Percentiles rank a stretch among this genome's conserved stretches.
phyloP scores from a whole-genome alignment of 1,139 yeast species.

The Saccharomyces hybrid region DNA sequence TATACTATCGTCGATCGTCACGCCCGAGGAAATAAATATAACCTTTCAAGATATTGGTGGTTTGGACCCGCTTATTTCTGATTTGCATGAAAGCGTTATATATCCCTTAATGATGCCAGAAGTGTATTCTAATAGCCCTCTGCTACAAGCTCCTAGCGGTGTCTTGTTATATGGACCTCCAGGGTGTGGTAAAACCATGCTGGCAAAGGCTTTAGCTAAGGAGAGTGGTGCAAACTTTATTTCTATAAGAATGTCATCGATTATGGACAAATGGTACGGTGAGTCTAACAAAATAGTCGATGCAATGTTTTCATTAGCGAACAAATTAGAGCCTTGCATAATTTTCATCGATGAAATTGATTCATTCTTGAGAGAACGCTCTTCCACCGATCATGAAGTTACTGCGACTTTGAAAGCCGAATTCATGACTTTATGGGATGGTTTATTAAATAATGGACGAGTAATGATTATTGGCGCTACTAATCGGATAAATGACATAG shows the following conservation, averaged over 20 bases:
- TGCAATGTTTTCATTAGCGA: constrained; percentile 85
- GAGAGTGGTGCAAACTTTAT: constrained; percentile 90
- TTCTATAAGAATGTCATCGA: constrained; percentile 85
- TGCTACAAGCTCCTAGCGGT: constrained; percentile 87
- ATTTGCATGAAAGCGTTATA: constrained; percentile 77
- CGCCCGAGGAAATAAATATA: constrained; percentile 74
- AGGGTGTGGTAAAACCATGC: constrained; percentile 96
- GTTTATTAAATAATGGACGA: constrained; percentile 65
- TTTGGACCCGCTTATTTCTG: constrained; percentile 70
- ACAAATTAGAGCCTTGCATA: constrained; percentile 87
- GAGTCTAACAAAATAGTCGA: constrained; percentile 92
- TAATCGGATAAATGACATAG: constrained; percentile 85
- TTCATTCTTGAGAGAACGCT: constrained; percentile 82
- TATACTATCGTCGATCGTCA: constrained; percentile 67
- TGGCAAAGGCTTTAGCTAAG: constrained; percentile 89
- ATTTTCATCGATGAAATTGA: constrained; percentile 95
- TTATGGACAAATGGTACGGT: constrained; percentile 98
- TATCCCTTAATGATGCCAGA: constrained; percentile 68
- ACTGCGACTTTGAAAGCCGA: constrained; percentile 93
- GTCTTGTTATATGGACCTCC: constrained; percentile 93
- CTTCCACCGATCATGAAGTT: constrained; percentile 86
- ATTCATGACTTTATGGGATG: constrained; percentile 98
- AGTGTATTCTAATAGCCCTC: constrained; percentile 34
- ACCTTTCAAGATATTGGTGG: constrained; percentile 84
- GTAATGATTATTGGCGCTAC: constrained; percentile 92